Conservation (phyloP, 2,329 filamentous ascomycete species). For the Trichoderma sp. region DNA sequence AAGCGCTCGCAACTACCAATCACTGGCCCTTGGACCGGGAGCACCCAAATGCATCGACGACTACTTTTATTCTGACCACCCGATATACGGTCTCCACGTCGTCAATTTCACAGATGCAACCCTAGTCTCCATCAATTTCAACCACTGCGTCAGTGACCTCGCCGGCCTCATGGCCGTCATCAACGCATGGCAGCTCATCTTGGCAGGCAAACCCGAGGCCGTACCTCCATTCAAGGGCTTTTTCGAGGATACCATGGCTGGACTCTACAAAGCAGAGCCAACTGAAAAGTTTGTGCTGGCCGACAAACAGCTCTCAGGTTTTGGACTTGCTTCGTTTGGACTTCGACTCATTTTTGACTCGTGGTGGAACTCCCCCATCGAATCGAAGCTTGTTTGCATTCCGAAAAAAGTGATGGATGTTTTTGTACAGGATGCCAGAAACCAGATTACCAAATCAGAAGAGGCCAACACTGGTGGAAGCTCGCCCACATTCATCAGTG, state of each 20-base stretch:
- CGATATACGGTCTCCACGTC: neutral
- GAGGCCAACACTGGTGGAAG: neutral
- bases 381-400: neutral
- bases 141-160: neutral
- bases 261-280: neutral
- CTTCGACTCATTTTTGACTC: neutral
- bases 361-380: neutral
- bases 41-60: neutral
- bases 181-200: constrained; percentile 1
- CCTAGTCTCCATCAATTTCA: neutral
- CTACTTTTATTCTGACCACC: neutral
- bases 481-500: neutral
- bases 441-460: neutral
- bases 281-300: neutral
- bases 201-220: constrained; percentile 6
- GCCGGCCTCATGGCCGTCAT: constrained; percentile 2
- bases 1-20: neutral
- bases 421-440: neutral
- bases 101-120: constrained; percentile 1
- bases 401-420: constrained; percentile 6
- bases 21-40: neutral
- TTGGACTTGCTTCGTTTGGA: neutral
- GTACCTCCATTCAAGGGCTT: constrained; percentile 9
- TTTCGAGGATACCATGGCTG: neutral
- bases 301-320: neutral